These are phyloP conservation scores for Erythrobasidium hasegawianum DNA, from an alignment of 1,284 basidiomycete genomes.

Conservation along the genomic window DNA sequence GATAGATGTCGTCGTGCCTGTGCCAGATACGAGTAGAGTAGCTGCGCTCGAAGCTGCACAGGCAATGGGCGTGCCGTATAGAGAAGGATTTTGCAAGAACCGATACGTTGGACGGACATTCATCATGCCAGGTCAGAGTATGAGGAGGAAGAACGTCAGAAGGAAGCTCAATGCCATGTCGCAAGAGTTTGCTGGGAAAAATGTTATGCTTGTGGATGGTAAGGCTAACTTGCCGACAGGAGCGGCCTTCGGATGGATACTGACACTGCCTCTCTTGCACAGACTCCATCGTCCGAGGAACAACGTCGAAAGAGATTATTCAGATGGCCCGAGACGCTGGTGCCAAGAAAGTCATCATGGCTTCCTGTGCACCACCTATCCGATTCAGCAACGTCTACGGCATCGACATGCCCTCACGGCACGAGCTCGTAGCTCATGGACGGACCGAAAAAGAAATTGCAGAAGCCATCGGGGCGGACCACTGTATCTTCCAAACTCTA, in stretches of 20 bases:
- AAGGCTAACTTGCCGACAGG: too few relatives aligned
- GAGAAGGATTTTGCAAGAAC: conserved; percentile 99
- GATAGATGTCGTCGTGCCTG: conserved; percentile 95
- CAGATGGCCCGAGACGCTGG: conserved; percentile 99
- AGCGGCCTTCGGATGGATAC: too few relatives aligned
- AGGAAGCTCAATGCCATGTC: conserved; percentile 99
- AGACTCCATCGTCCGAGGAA: conserved; percentile 98
- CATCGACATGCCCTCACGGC: conserved; percentile 97
- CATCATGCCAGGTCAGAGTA: conserved; percentile 98
- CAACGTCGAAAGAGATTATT: conserved; percentile 97
- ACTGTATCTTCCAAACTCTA: conserved; percentile 96
- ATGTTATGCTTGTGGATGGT: conserved; percentile 94
- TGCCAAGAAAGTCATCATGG: conserved; percentile 94
- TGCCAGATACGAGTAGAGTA: conserved; percentile 94
- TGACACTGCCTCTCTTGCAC: too few relatives aligned
- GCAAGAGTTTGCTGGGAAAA: conserved; percentile 90
- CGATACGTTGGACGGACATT: conserved; percentile 97
- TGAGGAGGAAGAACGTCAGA: conserved; percentile 89
- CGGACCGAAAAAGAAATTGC: conserved; percentile 75
- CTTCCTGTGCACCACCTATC: conserved; percentile 95
- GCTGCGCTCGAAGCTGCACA: conserved; percentile 95
- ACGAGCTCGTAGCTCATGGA: conserved; percentile 86
- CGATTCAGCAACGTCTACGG: conserved; percentile 94
- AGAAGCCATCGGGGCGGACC: conserved; percentile 83
- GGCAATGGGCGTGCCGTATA: conserved; percentile 81